Evolutionary conservation across 1,284 basidiomycete species (phyloP), one percentile per base, ranked within the genome.

Genomic region (Cutaneotrichosporon sp.): DNA sequence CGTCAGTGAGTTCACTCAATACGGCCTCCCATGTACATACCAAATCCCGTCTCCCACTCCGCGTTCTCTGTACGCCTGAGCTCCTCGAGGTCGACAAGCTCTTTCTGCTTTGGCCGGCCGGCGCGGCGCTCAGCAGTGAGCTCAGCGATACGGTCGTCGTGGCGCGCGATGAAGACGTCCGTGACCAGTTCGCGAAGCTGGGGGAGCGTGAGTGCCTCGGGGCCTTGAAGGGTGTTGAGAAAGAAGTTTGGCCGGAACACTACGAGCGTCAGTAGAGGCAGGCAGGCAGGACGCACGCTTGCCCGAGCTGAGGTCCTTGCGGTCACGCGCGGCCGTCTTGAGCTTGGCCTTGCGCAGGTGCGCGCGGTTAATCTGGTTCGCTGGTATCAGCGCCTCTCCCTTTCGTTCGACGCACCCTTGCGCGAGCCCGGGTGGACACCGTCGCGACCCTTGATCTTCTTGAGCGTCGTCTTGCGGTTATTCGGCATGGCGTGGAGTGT

Each of bases 211-310:
- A 91, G 70, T 0, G 79, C 78, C 4, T 81, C 77, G 0, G 87
- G 85, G 2, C 70, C 69, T 18, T 66, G 55, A 7, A 92, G 68
- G 2, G 85, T 81, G 63, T 86, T 80, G 64, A 82, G 86, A 76
- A 91, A 91, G 75, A 91, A 92, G 10, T 80, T 77, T 63, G 84
- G 88, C 42, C 88, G 78, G 66, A 87, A 84, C 58, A 83, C 89
- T 79, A 30, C 7, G 58, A n/a, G 1, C 12, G 43, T 59, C 36
- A 62, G 58, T 26, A 42, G 13, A n/a, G 33, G 20, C 4, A 38
- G 15, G 9, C 20, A 8, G 12, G 26, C 0, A 23, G 7, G 4
- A 64, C 68, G 50, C 50, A 72, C 70, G 47, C 52, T 71, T 72
- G 2, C 56, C 51, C 15, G 62, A 51, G 12, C 46, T 50, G 8